A percentile compares a stretch with the other conserved stretches of the same genome.
phyloP scores from a whole-genome alignment of 2,329 filamentous ascomycete species.

The Plenodomus tracheiphilus region DNA sequence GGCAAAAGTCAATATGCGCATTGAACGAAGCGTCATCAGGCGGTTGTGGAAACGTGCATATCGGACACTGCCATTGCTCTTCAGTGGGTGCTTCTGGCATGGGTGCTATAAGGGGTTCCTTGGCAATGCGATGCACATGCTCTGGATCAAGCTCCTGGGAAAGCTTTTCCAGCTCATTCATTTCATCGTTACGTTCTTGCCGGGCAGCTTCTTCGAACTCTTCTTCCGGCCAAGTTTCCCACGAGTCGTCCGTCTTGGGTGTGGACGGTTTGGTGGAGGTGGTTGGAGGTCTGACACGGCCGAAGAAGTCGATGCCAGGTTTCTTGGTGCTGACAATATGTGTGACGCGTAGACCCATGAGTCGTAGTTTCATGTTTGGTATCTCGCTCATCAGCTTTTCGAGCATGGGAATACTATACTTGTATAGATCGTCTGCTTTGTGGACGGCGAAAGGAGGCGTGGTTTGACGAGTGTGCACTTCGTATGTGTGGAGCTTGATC shows the following conservation, averaged over 20 bases:
- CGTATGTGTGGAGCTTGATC: conserved; percentile 91
- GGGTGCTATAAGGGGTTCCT: neutral
- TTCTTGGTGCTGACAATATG: conserved; percentile 86
- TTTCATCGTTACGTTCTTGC: conserved; percentile 62
- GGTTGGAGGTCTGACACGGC: conserved; percentile 44
- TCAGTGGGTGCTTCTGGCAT: conserved; percentile 13
- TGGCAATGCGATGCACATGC: conserved; percentile 2
- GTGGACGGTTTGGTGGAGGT: conserved; percentile 13
- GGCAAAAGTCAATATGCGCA: conserved; percentile 86
- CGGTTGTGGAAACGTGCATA: conserved; percentile 76
- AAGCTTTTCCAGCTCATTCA: conserved; percentile 63
- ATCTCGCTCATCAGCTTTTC: conserved; percentile 82
- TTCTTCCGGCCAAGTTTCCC: conserved; percentile 71
- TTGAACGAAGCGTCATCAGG: conserved; percentile 82
- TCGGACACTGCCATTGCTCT: conserved; percentile 78
- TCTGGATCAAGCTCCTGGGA: conserved; percentile 59
- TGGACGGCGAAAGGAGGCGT: conserved; percentile 72
- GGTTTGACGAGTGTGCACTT: conserved; percentile 83
- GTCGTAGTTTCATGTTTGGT: conserved; percentile 73
- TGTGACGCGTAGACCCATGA: conserved; percentile 89
- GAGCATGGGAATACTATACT: conserved; percentile 79
- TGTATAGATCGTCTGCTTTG: conserved; percentile 80
- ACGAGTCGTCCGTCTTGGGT: conserved; percentile 47
- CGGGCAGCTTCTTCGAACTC: conserved; percentile 65
- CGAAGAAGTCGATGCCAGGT: conserved; percentile 79